These are phyloP conservation scores for Moricandia arvensis DNA, from an alignment of 345 rosid species.

Conservation along the genomic window DNA sequence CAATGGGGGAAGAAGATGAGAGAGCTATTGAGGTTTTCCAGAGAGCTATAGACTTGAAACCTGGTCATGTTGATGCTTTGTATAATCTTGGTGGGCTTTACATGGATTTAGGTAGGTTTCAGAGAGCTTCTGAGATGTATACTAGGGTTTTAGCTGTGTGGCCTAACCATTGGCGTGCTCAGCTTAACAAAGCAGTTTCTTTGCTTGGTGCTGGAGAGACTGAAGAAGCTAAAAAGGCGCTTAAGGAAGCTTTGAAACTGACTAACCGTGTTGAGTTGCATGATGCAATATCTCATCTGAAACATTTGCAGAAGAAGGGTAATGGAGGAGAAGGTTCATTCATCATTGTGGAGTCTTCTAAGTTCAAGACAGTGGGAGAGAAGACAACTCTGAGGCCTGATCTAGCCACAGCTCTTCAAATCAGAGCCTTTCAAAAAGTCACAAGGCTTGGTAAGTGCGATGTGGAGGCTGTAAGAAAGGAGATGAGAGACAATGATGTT, in stretches of 20 bases:
- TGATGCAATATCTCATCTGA: constrained; percentile 81
- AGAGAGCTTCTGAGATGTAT: constrained; percentile 96
- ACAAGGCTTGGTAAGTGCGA: constrained; percentile 80
- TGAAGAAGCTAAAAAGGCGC: constrained; percentile 85
- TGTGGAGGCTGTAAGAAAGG: constrained; percentile 77
- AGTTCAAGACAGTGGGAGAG: constrained; percentile 65
- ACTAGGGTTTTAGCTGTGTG: constrained; percentile 77
- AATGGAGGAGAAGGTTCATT: constrained; percentile 69
- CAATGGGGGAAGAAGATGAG: constrained; percentile 79
- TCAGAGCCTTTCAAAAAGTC: constrained; percentile 78
- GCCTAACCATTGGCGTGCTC: constrained; percentile 99
- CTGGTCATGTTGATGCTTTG: constrained; percentile 87
- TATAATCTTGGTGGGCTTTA: constrained; percentile 96
- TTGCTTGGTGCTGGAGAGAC: constrained; percentile 89
- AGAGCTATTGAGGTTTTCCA: constrained; percentile 96
- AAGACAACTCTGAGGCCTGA: constrained; percentile 72
- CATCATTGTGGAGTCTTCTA: constrained; percentile 64
- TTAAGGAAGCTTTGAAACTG: constrained; percentile 94
- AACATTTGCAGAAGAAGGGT: constrained; percentile 85
- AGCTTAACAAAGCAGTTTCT: constrained; percentile 90
- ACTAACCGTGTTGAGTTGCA: constrained; percentile 91
- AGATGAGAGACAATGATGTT: constrained; percentile 72
- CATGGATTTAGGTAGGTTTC: constrained; percentile 97
- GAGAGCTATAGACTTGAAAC: constrained; percentile 94
- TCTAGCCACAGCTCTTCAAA: constrained; percentile 64